phyloP scores from a whole-genome alignment of 176 grass and related monocot genomes.

The Stipa capillata region DNA sequence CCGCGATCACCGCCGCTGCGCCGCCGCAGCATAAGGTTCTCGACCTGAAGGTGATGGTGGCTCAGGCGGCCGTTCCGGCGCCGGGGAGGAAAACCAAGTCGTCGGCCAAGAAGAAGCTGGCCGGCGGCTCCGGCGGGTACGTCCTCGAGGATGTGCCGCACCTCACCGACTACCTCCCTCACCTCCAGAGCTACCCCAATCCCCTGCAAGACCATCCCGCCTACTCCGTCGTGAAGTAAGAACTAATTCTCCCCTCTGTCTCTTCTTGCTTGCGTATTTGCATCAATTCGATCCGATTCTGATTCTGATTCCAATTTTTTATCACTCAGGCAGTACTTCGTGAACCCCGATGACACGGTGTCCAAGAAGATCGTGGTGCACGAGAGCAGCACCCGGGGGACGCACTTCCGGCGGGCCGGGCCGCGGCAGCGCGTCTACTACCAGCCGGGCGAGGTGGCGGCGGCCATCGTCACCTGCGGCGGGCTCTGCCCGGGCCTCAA shows the following conservation, averaged over 20 bases:
- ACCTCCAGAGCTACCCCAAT: slow-evolving; percentile 61
- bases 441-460: slow-evolving; percentile 58
- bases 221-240: slow-evolving; percentile 84
- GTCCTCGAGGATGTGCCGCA: slow-evolving; percentile 81
- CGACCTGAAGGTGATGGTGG: background rate
- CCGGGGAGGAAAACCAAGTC: slow-evolving; percentile 3
- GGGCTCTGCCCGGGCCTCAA: slow-evolving; percentile 84
- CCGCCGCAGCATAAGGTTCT: slow-evolving; percentile 20
- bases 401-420: slow-evolving; percentile 77
- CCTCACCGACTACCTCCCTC: slow-evolving; percentile 52
- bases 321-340: slow-evolving; percentile 68
- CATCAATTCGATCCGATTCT: background rate
- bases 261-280: background rate
- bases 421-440: slow-evolving; percentile 83
- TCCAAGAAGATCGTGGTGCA: slow-evolving; percentile 85
- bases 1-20: background rate
- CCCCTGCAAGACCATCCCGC: slow-evolving; percentile 85
- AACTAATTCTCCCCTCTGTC: background rate
- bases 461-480: slow-evolving; percentile 88
- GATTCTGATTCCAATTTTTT: background rate
- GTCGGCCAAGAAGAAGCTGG: slow-evolving; percentile 41
- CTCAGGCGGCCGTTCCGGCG: background rate
- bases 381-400: slow-evolving; percentile 52
- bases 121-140: slow-evolving; percentile 40
- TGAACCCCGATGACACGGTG: slow-evolving; percentile 65